These are phyloP conservation scores for Aquilaria yunnanensis DNA, from an alignment of 345 rosid species.

Conservation along the genomic window DNA sequence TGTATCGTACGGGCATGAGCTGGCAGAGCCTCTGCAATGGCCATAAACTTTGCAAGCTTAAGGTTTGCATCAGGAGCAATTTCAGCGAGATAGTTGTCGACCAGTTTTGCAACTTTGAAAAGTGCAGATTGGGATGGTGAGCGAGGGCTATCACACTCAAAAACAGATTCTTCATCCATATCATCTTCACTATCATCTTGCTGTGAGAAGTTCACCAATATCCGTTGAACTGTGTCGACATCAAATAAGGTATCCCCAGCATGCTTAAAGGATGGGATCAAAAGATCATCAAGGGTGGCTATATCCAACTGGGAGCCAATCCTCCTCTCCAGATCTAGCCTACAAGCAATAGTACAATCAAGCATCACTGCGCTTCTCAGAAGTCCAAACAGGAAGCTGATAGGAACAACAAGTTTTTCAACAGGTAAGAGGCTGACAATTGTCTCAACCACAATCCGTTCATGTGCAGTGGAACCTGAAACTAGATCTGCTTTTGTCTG, in stretches of 20 bases:
- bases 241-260: slow-evolving; percentile 90
- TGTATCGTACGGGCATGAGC: slow-evolving; percentile 83
- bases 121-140: slow-evolving; percentile 82
- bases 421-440: slow-evolving; percentile 75
- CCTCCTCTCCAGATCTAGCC: slow-evolving; percentile 89
- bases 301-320: slow-evolving; percentile 86
- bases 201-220: slow-evolving; percentile 89
- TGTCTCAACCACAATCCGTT: slow-evolving; percentile 73
- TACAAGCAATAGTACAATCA: slow-evolving; percentile 62
- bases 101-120: slow-evolving; percentile 79
- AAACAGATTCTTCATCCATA: slow-evolving; percentile 67
- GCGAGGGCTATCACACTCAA: slow-evolving; percentile 71
- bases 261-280: slow-evolving; percentile 87
- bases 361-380: slow-evolving; percentile 87
- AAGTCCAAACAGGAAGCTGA: slow-evolving; percentile 82
- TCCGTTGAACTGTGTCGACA: slow-evolving; percentile 84
- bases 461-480: slow-evolving; percentile 47
- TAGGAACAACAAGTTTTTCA: slow-evolving; percentile 84
- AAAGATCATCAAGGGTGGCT: slow-evolving; percentile 84
- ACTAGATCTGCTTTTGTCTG: slow-evolving; percentile 42
- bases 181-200: slow-evolving; percentile 92
- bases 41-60: slow-evolving; percentile 81
- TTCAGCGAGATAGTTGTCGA: slow-evolving; percentile 91
- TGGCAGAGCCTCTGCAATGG: slow-evolving; percentile 83
- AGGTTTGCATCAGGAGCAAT: slow-evolving; percentile 95